Evolutionary conservation across 805 yeast species (phyloP).

Genomic region (Candida palmyrensis): DNA sequence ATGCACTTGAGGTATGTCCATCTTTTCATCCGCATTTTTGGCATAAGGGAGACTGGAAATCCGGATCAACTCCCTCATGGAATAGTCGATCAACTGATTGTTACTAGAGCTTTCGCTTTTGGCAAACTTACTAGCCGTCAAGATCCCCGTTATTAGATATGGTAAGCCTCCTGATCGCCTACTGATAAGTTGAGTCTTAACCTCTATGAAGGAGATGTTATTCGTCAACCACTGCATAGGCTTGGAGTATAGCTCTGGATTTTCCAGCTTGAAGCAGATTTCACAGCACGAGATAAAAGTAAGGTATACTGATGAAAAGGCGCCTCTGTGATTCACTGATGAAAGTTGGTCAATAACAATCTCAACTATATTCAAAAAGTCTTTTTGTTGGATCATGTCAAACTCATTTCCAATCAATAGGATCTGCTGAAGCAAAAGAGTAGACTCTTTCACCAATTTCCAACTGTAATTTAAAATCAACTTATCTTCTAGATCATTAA

Average conservation of each 20-base stretch:
- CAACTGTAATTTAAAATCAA: slow-evolving; percentile 65
- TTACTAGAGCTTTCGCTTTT: slow-evolving; percentile 15
- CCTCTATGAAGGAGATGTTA: slow-evolving; percentile 49
- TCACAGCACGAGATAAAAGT: slow-evolving; percentile 64
- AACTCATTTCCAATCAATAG: slow-evolving; percentile 19
- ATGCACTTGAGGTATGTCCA: slow-evolving; percentile 88
- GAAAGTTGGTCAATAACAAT: slow-evolving; percentile 62
- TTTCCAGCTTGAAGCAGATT: slow-evolving; percentile 38
- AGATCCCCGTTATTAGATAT: slow-evolving; percentile 64
- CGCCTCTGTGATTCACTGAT: slow-evolving; percentile 82
- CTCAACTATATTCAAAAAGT: slow-evolving; percentile 41
- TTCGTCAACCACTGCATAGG: slow-evolving; percentile 56
- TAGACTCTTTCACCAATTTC: slow-evolving; percentile 78
- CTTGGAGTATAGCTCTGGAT: slow-evolving; percentile 21
- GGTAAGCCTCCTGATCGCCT: slow-evolving; percentile 95
- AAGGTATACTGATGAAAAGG: slow-evolving; percentile 84
- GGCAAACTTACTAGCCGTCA: slow-evolving; percentile 42
- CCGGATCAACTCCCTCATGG: slow-evolving; percentile 47
- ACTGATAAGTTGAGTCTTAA: slow-evolving; percentile 65
- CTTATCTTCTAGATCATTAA: slow-evolving; percentile 36
- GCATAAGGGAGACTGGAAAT: slow-evolving; percentile 52
- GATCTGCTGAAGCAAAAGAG: slow-evolving; percentile 46
- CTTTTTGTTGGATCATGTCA: slow-evolving; percentile 14
- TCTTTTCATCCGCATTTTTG: slow-evolving; percentile 42
- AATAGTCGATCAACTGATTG: slow-evolving; percentile 32